Evolutionary conservation across 441 rosid genomes (phyloP).

Genomic region (Pelargonium citronellum): DNA sequence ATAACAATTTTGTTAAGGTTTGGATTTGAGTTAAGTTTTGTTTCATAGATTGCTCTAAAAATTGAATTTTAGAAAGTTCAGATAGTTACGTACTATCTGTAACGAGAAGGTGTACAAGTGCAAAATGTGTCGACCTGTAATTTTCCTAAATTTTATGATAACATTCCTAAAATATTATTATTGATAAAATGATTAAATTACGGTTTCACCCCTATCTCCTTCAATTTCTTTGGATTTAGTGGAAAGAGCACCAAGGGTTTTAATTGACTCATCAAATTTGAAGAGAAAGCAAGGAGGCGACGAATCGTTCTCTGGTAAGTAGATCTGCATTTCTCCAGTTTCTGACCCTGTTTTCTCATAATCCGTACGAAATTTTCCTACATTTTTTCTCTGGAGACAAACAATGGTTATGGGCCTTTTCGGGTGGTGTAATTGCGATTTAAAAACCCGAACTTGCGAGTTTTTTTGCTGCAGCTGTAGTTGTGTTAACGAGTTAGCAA

Average conservation of each 20-base stretch:
- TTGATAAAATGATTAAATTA: no score
- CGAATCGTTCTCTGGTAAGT: constrained; percentile 7
- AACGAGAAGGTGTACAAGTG: no score
- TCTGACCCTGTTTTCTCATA: not conserved
- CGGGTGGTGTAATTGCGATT: not conserved
- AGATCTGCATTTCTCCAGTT: not conserved
- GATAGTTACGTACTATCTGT: no score
- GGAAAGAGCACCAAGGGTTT: not conserved
- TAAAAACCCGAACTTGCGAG: not conserved
- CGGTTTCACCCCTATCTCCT: constrained; percentile 28
- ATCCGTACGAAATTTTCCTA: not conserved
- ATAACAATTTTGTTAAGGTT: no score
- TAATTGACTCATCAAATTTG: not conserved
- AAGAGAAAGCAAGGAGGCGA: not conserved
- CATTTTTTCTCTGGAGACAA: not conserved
- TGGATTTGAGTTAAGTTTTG: no score
- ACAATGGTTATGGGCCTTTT: not conserved
- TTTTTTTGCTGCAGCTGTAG: not conserved
- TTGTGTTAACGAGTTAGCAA: not conserved
- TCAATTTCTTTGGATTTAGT: no score
- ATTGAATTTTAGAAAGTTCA: no score
- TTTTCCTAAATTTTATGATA: no score
- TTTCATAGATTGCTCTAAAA: no score
- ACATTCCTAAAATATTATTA: no score
- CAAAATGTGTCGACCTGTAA: no score